Evolutionary conservation across 305 asterid species (phyloP), one percentile per base, ranked within the genome.

Genomic region (Solanum hybrid): DNA sequence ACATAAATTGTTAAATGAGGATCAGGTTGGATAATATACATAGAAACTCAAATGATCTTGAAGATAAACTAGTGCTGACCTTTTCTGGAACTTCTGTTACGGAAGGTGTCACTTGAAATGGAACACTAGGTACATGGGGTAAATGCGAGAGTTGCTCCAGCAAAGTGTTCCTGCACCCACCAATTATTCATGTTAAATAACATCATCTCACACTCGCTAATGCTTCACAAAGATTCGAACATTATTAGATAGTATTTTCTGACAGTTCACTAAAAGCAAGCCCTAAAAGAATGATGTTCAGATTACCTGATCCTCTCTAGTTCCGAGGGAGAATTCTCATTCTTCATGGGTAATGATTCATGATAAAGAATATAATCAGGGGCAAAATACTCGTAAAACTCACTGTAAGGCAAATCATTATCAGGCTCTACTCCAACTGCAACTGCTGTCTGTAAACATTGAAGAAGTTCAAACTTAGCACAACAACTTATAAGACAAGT

Each of bases 311-410:
- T 95, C 90, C 88, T 95, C 93, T 94, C 98, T 93, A 96, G 80
- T 92, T 95, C 97, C 81, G 91, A 90, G 35, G 93, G 91, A 2
- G 94, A 37, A 90, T 96, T 96, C 92, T 91, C 91, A 85, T 96
- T 96, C 85, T 94, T 96, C 95, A 94, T 93, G 38, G 90, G 93
- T 86, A 91, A 91, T 88, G 97, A 95, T 90, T 94, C 95, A 88
- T 94, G 94, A 77, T 96, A 98, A 86, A 96, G 99, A 89, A 94
- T 95, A 89, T 96, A 96, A 91, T 96, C 98, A 7, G 98, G 99
- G 85, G 96, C 98, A 91, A 94, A 97, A 93, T 97, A 95, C 93
- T 95, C 99, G 42, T 90, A 97, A 89, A 96, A 96, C 24, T 96
- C 98, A 87, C 95, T 94, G 92, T 93, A 92, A 22, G 98, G 99